Conservation (phyloP, 2,329 filamentous ascomycete genomes). For the Acrocalymma vagum region DNA sequence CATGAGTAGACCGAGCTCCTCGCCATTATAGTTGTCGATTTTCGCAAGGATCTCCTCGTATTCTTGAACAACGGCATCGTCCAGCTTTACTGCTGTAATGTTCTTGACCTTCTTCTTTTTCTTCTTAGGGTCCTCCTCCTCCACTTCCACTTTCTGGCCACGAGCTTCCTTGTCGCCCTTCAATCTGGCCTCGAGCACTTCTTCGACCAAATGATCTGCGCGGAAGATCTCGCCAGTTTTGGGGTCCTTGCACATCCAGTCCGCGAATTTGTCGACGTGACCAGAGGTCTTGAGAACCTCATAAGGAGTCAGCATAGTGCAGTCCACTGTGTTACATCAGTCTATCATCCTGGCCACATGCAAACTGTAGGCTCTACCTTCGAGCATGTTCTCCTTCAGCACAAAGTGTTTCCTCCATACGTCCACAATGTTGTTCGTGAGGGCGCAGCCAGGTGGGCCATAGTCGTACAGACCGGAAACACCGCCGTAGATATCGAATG, state of each 20-base stretch:
- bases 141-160: conserved; percentile 77
- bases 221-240: conserved; percentile 97
- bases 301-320: conserved; percentile 90
- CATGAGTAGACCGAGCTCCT: conserved; percentile 87
- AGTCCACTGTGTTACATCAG: conserved; percentile 69
- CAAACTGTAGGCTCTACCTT: conserved; percentile 59
- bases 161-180: conserved; percentile 94
- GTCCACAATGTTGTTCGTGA: conserved; percentile 89
- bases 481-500: conserved; percentile 94
- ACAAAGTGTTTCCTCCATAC: conserved; percentile 94
- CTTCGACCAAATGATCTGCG: conserved; percentile 95
- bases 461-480: conserved; percentile 92
- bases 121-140: conserved; percentile 82
- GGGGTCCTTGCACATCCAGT: conserved; percentile 99
- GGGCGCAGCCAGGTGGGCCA: conserved; percentile 84
- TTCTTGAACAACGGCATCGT: conserved; percentile 85
- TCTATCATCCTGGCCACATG: conserved; percentile 18
- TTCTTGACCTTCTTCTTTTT: conserved; percentile 83
- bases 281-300: conserved; percentile 92
- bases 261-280: conserved; percentile 97
- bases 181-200: conserved; percentile 84
- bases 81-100: conserved; percentile 75
- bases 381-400: conserved; percentile 92
- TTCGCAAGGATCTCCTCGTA: conserved; percentile 91
- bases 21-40: conserved; percentile 94